Conservation (phyloP, 148 eudicot species). For the Cornus kousa region DNA sequence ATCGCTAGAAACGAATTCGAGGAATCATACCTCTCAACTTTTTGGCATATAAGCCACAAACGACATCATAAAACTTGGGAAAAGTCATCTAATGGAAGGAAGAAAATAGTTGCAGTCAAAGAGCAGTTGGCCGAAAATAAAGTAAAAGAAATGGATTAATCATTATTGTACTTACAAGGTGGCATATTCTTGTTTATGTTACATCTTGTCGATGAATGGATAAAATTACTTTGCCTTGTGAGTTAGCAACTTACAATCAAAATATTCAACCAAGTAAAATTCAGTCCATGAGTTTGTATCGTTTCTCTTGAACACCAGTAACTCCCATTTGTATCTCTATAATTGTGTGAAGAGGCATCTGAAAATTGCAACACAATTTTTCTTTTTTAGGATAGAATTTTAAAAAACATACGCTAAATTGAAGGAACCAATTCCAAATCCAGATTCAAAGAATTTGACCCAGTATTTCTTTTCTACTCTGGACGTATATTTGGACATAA, state of each 20-base stretch:
- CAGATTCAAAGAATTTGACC: not conserved
- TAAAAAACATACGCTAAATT: not conserved
- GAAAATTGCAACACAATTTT: slow-evolving; percentile 21
- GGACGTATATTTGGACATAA: not conserved
- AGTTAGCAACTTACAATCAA: slow-evolving; percentile 12
- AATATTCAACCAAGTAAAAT: not conserved
- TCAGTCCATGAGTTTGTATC: slow-evolving; percentile 95
- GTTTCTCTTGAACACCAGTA: slow-evolving; percentile 94
- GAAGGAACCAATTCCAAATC: not conserved
- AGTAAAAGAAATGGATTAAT: not conserved
- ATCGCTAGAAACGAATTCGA: no score
- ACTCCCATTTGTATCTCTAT: slow-evolving; percentile 99
- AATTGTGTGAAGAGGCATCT: slow-evolving; percentile 98
- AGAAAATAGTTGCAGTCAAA: not conserved
- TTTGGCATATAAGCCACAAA: no score
- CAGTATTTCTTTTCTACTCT: not conserved
- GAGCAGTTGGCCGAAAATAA: not conserved
- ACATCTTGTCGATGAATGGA: not conserved
- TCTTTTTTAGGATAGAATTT: slow-evolving; percentile 7
- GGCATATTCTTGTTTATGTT: not conserved
- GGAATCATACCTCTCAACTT: no score
- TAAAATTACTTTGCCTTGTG: slow-evolving; percentile 6
- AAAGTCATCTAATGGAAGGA: not conserved
- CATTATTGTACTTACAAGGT: not conserved
- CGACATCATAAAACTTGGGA: no score